A percentile compares a stretch with the other conserved stretches of the same genome.
These are phyloP conservation scores for Phyllostachys edulis DNA, from an alignment of 176 grass and related monocot genomes.

Conservation along the genomic window DNA sequence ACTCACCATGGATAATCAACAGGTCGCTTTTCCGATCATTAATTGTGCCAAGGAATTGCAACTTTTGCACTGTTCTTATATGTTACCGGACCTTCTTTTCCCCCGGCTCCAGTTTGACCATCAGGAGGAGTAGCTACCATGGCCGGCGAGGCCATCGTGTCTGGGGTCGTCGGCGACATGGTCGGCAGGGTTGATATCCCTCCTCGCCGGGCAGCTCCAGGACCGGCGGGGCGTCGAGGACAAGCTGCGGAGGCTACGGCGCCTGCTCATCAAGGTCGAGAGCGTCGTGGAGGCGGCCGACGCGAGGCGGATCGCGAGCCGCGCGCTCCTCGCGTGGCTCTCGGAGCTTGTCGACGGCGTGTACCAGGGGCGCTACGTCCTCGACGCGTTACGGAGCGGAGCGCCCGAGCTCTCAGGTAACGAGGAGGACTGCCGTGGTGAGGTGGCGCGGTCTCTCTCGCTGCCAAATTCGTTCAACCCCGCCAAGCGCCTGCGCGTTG, in stretches of 20 bases:
- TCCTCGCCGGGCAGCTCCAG: not conserved
- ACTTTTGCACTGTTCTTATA: no score
- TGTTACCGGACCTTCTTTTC: no score
- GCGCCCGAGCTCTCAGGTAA: not conserved
- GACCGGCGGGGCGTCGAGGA: not conserved
- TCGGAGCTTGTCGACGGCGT: slow-evolving; percentile 12
- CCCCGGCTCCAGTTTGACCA: no score
- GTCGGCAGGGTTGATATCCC: slow-evolving; percentile 15
- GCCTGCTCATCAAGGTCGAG: slow-evolving; percentile 15
- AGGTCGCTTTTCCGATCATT: no score
- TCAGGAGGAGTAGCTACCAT: not conserved
- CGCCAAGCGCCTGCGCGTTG: slow-evolving; percentile 24
- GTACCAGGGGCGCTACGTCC: slow-evolving; percentile 13
- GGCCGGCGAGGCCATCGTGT: slow-evolving; percentile 24
- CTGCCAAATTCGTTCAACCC: slow-evolving; percentile 11
- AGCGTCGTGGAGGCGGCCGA: not conserved
- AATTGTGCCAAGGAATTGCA: no score
- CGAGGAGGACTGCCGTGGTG: not conserved
- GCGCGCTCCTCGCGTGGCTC: slow-evolving; percentile 21
- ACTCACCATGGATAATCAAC: no score
- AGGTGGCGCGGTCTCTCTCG: not conserved
- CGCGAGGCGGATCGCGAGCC: slow-evolving; percentile 19
- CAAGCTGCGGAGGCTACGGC: slow-evolving; percentile 3
- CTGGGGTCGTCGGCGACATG: not conserved
- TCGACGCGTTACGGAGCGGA: not conserved